Percentiles rank a stretch among this genome's conserved stretches.
Conservation (phyloP, 2,329 filamentous ascomycete species). For the Xylaria multiplex region DNA sequence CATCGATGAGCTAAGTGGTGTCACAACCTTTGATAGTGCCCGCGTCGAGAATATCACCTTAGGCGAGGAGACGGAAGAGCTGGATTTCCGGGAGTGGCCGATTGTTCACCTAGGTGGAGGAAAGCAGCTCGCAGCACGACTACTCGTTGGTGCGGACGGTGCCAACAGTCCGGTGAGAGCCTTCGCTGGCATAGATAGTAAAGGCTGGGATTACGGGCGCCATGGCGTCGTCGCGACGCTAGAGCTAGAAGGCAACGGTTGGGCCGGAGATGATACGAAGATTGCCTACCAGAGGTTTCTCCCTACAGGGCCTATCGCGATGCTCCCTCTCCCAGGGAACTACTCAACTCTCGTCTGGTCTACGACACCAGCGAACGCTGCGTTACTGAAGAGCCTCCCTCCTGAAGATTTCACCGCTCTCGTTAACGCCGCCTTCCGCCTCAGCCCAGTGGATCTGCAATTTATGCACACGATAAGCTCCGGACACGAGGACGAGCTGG, state of each 20-base stretch:
- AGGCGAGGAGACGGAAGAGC: constrained; percentile 72
- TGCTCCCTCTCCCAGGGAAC: constrained; percentile 87
- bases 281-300: constrained; percentile 96
- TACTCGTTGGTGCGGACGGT: constrained; percentile 92
- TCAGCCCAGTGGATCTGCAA: constrained; percentile 79
- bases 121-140: constrained; percentile 76
- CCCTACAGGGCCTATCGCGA: constrained; percentile 88
- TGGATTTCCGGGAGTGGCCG: constrained; percentile 89
- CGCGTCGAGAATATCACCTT: constrained; percentile 83
- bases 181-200: constrained; percentile 85
- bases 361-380: constrained; percentile 82
- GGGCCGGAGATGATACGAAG: constrained; percentile 66
- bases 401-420: constrained; percentile 80
- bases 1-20: constrained; percentile 73
- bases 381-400: constrained; percentile 79
- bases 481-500: constrained; percentile 76
- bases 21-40: constrained; percentile 78
- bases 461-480: constrained; percentile 77
- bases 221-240: constrained; percentile 93
- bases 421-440: constrained; percentile 92
- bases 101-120: constrained; percentile 78
- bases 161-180: constrained; percentile 92
- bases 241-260: constrained; percentile 71
- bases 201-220: constrained; percentile 92
- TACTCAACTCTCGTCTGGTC: constrained; percentile 93